A percentile compares a stretch with the other conserved stretches of the same genome.
Conservation (phyloP, 2,329 filamentous ascomycete genomes). For the Diaporthe sp. region DNA sequence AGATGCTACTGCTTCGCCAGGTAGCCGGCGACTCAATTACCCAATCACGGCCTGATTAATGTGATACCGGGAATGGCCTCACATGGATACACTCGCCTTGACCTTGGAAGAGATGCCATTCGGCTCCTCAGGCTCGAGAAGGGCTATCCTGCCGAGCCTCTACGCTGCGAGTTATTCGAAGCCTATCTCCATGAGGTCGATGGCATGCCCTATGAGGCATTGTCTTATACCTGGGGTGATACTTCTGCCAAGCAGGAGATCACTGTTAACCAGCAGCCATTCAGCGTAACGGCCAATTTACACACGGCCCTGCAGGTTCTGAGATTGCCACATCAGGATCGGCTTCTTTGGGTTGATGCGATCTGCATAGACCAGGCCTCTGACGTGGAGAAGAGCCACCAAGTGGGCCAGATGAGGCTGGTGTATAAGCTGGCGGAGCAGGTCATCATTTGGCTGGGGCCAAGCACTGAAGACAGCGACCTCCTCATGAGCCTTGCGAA, state of each 20-base stretch:
- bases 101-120: constrained; percentile 10
- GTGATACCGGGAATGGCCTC: background rate
- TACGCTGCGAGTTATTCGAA: constrained; percentile 21
- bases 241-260: background rate
- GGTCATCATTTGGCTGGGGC: constrained; percentile 37
- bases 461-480: background rate
- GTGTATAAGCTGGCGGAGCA: constrained; percentile 32
- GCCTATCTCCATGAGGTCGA: constrained; percentile 2
- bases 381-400: constrained; percentile 32
- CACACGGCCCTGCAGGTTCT: constrained; percentile 1
- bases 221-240: constrained; percentile 25
- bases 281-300: constrained; percentile 9
- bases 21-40: no score
- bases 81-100: background rate
- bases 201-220: constrained; percentile 11
- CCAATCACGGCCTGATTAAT: no score
- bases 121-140: constrained; percentile 5
- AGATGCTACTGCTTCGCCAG: background rate
- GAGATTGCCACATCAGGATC: background rate
- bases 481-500: constrained; percentile 1
- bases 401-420: constrained; percentile 35
- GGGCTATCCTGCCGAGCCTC: background rate
- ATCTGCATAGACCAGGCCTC: constrained; percentile 33
- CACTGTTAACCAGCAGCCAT: background rate
- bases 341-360: constrained; percentile 21